Evolutionary conservation across 805 yeast species (phyloP), one percentile per base, ranked within the genome.

Genomic region (Scheffersomyces stipitis): DNA sequence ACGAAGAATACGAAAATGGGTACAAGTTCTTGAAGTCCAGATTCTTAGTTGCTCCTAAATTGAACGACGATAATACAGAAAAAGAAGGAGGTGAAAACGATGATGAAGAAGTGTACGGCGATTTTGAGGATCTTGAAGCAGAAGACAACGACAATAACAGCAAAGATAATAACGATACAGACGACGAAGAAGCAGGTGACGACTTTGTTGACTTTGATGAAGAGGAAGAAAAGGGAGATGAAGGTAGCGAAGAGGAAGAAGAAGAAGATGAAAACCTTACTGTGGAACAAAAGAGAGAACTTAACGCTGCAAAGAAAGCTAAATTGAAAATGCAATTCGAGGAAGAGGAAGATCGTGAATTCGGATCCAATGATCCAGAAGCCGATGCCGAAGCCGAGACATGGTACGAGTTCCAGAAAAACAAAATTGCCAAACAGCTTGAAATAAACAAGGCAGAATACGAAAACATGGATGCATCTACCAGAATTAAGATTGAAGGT

Each of bases 351-450:
- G 75, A 69, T 40, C 54, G 73, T 9, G 75, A 70, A 40, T 78
- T 79, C 48, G 86, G 86, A 13, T 88, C 81, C 17, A 86, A 83
- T 44, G 96, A 87, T 45, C 86, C 86, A 9, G 89, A 86, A 56
- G 83, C 78, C 38, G 66, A 57, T 34, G 59, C 62, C 15, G 95
- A 86, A 55, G 88, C 87, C 38, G 97, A 91, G 52, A 89, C 96
- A 0, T 93, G 99, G 99, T 93, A 91, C 59, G 98, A 91, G 59
- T 80, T 85, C 61, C 97, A 93, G 62, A 93, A 93, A 69, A 95
- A 96, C 42, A 91, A 90, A 55, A 90, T 95, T 81, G 89, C 96
- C 39, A 91, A 93, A 60, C 99, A 93, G 66, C 68, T 86, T 45
- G 98, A 91, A 44, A 89, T 95, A 64, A 95, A 93, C 62, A 86